Conservation (phyloP, 768 basidiomycete genomes). For the Gelatoporia subvermispora region DNA sequence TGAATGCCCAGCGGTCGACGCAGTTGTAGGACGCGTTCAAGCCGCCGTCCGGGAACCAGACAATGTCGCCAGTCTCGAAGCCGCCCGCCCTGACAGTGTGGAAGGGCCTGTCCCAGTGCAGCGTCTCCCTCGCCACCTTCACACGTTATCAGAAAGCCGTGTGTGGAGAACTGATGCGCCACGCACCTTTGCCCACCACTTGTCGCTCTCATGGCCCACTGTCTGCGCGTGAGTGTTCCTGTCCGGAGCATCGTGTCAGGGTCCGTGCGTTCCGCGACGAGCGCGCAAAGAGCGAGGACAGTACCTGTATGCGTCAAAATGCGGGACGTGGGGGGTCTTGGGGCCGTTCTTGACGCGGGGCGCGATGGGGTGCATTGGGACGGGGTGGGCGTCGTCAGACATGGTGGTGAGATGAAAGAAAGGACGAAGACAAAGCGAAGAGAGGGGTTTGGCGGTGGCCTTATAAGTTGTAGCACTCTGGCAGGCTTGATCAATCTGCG, state of each 20-base stretch:
- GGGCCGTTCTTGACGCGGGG: conserved; percentile 60
- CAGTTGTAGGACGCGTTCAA: conserved; percentile 96
- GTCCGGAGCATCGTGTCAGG: conserved; percentile 18
- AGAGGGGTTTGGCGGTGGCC: conserved; percentile 1
- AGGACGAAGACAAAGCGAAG: conserved; percentile 1
- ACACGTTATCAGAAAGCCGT: background rate
- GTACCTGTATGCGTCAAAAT: conserved; percentile 62
- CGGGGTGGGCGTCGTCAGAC: conserved; percentile 20
- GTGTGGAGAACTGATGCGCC: background rate
- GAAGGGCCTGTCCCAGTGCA: conserved; percentile 90
- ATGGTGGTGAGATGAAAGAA: conserved; percentile 12
- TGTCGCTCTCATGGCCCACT: conserved; percentile 70
- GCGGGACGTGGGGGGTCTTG: conserved; percentile 75
- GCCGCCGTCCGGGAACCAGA: conserved; percentile 95
- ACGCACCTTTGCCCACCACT: conserved; percentile 82
- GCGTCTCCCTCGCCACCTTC: conserved; percentile 65
- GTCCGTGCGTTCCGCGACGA: conserved; percentile 18
- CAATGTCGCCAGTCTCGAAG: conserved; percentile 82
- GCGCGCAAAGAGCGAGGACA: background rate
- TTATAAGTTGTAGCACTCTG: conserved; percentile 1
- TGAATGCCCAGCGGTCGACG: conserved; percentile 94
- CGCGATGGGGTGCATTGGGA: conserved; percentile 64
- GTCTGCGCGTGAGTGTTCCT: conserved; percentile 56
- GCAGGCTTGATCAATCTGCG: background rate
- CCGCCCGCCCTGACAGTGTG: conserved; percentile 77